Base-by-base conservation (phyloP, 2,329 filamentous ascomycete genomes). In the Dryadomyces quercus-mongolicae region DNA sequence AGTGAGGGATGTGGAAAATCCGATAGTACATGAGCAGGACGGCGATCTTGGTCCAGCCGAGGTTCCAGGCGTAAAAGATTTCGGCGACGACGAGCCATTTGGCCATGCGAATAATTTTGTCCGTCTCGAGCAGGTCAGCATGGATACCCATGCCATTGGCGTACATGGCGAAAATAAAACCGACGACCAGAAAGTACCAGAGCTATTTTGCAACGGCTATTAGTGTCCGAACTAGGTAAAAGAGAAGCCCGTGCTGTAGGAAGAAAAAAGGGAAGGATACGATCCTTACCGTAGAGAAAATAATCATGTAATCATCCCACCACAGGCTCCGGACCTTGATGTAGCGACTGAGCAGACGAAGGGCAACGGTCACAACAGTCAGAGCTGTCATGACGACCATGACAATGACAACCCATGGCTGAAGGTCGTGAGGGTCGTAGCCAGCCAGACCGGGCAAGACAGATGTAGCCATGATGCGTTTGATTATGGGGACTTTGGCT, bases 21-120 rank as follows among this genome's bases (percentile, higher is more conserved):
- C 74, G 73, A 60, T 69, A 70, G 65, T 77, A 78, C 73, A 78
- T 75, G 45, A 76, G 62, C 47, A 79, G 60, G 21, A 78, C 65
- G 51, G 70, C 71, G 15, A 76, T 54, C 58, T 77, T 79, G n/a
- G 74, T 74, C 64, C 74, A 70, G 43, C 69, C 71, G 3, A 76
- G 63, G 34, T 73, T 74, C 60, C 68, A 75, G 25, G 67, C 70
- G 59, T 76, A 76, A 43, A 75, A 63, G 54, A 75, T 66, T 60
- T 75, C 73, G 21, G 70, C 72, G 12, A 72, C 70, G 13, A 77
- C 61, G 6, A 77, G 67, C 60, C 71, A 69, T 62, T 77, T 74
- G 13, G 70, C 68, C 64, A 74, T 70, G 61, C 68, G 63, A 49
- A 73, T 67, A 22, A 74, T 69, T n/a, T 68, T 59, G 0, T 60